Base-by-base conservation (phyloP, 2,329 filamentous ascomycete genomes). In the Cladorrhinum sp. region DNA sequence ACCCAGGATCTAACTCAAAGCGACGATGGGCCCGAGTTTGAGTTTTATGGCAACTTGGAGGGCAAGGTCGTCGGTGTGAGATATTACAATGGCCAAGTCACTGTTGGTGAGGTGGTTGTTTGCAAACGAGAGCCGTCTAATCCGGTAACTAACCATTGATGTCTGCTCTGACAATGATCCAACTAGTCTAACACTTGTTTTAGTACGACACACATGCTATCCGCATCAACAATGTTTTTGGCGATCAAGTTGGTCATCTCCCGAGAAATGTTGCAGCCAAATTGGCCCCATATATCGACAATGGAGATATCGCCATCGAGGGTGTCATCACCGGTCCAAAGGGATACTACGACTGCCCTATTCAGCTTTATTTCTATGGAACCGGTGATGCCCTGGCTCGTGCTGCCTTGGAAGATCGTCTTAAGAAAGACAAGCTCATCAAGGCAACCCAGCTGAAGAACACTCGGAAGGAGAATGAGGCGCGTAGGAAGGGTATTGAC, bases 191-290 rank as follows among this genome's bases (percentile, higher is more conserved):
- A 59, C 20, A 8, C 6, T 18, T 36, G 3, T 59, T 12, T 14
- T 42, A 78, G 66, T 90, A 89, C 70, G 90, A 95, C 70, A 64
- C 67, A 5, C 95, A 95, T 74, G 91, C 91, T 0, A 91, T 96
- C 60, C 84, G 86, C 4, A 84, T 96, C 1, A 82, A 90, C 68
- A 96, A 95, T 72, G 90, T 93, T 14, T 82, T 89, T 69, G 83
- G 85, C 16, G 72, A 74, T 7, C 91, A 96, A 69, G 90, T 96
- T 67, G 92, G 92, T 0, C 91, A 96, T 73, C 79, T 96, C 46
- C 88, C 90, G 6, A 80, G 85, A 12, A 79, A 75, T 1, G 70
- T 91, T 21, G 91, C 87, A 0, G 76, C 79, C n/a, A 94, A 90
- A 73, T 76, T 96, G 57, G 86, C 90, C 0, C 83, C 82, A 1